A percentile compares a stretch with the other conserved stretches of the same genome.
Evolutionary conservation across 345 rosid genomes (phyloP).

Genomic region (Mangifera indica): DNA sequence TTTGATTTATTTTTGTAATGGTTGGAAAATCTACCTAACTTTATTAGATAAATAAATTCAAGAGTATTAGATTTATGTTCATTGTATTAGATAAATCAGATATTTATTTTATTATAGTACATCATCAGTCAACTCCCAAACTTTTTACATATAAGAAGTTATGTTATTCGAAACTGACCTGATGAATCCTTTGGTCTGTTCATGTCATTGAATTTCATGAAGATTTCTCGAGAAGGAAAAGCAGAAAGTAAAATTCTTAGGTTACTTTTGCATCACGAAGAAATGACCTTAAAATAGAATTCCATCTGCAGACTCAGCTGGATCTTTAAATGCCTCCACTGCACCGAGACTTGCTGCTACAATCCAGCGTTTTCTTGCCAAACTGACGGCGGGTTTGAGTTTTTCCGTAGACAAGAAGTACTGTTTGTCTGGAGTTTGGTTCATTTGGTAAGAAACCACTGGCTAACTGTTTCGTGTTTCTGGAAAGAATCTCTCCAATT

Average conservation of each 20-base stretch:
- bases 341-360: slow-evolving; percentile 47
- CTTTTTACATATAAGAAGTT: too few relatives aligned
- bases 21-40: too few relatives aligned
- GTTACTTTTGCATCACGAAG: slow-evolving; percentile 32
- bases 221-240: slow-evolving; percentile 10
- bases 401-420: background rate
- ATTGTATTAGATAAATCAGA: too few relatives aligned
- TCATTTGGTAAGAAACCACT: background rate
- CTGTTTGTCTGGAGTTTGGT: background rate
- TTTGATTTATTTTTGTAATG: too few relatives aligned
- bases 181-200: too few relatives aligned
- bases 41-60: too few relatives aligned
- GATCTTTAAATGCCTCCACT: slow-evolving; percentile 48
- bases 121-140: too few relatives aligned
- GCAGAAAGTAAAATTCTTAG: slow-evolving; percentile 25
- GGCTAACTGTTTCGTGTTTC: background rate
- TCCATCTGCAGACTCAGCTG: slow-evolving; percentile 47
- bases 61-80: too few relatives aligned
- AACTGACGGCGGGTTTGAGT: too few relatives aligned
- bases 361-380: slow-evolving; percentile 38
- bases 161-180: too few relatives aligned
- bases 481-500: background rate
- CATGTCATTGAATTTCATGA: slow-evolving; percentile 18
- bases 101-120: too few relatives aligned
- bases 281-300: slow-evolving; percentile 27